These are phyloP conservation scores for Tilletia setariae DNA, from an alignment of 1,284 basidiomycete genomes.

Conservation along the genomic window DNA sequence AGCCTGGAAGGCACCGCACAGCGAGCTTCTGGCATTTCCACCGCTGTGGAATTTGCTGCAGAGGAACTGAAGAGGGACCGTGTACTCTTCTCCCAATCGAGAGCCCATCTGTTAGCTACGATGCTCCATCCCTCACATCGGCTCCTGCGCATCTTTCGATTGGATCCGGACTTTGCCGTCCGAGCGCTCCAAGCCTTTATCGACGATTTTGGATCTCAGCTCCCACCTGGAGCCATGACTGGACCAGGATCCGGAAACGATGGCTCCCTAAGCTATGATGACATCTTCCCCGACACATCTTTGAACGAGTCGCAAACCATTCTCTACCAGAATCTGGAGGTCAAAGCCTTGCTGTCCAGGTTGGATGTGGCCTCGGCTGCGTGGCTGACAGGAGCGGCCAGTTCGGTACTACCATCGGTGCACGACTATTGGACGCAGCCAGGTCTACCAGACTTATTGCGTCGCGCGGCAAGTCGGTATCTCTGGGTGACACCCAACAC, in stretches of 20 bases:
- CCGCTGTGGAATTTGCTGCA: background rate
- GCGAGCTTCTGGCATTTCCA: background rate
- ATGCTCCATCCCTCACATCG: conserved; percentile 3
- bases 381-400: background rate
- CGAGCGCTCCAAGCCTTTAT: background rate
- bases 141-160: background rate
- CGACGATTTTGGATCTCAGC: background rate
- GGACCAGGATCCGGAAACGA: background rate
- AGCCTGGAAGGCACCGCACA: background rate
- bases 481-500: background rate
- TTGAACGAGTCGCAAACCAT: background rate
- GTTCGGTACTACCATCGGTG: background rate
- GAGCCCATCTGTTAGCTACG: conserved; percentile 5
- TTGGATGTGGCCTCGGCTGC: background rate
- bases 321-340: background rate
- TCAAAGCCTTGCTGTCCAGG: background rate
- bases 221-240: background rate
- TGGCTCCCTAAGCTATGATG: background rate
- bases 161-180: background rate
- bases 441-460: background rate
- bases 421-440: background rate
- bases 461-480: background rate
- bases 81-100: background rate
- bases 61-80: background rate
- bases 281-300: background rate